Evolutionary conservation across 1,284 basidiomycete genomes (phyloP).

Genomic region (Marasmius tenuissimus): DNA sequence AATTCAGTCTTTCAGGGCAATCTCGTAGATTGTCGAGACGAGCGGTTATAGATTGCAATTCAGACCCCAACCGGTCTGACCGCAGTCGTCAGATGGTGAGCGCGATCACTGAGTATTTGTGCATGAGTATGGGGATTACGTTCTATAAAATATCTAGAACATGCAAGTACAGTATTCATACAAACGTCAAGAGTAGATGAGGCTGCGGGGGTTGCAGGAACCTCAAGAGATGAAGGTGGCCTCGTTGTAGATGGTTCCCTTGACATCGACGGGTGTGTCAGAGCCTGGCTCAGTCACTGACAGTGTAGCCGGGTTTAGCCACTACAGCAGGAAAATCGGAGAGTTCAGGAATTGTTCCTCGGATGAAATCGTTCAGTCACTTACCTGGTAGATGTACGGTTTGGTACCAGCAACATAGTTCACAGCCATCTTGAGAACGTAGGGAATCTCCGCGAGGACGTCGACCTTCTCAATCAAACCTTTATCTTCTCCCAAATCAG

Average conservation of each 20-base stretch:
- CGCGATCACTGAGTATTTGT: background rate
- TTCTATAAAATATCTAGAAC: background rate
- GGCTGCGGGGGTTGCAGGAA: background rate
- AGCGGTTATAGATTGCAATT: too few species aligned
- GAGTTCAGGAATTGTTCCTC: conserved; percentile 13
- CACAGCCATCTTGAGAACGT: conserved; percentile 85
- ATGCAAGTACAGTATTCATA: background rate
- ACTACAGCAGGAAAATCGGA: conserved; percentile 47
- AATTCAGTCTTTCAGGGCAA: too few species aligned
- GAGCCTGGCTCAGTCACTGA: conserved; percentile 64
- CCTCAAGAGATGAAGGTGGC: conserved; percentile 84
- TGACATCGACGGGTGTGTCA: conserved; percentile 48
- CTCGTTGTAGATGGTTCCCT: conserved; percentile 84
- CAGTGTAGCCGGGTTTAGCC: conserved; percentile 76
- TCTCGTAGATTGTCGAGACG: too few species aligned
- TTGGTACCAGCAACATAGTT: conserved; percentile 91
- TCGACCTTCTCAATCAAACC: conserved; percentile 97
- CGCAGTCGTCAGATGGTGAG: too few species aligned
- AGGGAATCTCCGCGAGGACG: conserved; percentile 94
- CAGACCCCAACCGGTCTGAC: too few species aligned
- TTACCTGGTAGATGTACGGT: conserved; percentile 90
- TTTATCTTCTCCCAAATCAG: conserved; percentile 61
- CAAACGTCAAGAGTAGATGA: background rate
- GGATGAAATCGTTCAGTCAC: conserved; percentile 21
- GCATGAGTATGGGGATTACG: background rate